phyloP scores from a whole-genome alignment of 371 early-diverging fungal species.

The Mortierella sp. region DNA sequence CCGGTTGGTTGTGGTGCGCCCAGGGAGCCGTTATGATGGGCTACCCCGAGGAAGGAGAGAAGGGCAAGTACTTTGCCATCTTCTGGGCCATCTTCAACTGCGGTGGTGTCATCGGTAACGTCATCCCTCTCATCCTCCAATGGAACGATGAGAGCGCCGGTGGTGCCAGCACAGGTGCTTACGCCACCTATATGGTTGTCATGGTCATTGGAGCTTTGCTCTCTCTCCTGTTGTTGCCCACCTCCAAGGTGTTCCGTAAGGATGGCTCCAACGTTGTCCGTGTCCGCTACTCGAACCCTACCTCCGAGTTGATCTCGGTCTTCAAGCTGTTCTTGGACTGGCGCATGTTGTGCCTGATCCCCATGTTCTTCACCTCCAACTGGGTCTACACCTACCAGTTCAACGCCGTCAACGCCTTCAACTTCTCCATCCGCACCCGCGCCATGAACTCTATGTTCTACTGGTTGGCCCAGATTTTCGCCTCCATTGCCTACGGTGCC shows the following conservation, averaged over 20 bases:
- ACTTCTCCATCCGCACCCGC: constrained; percentile 73
- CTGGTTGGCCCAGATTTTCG: constrained; percentile 81
- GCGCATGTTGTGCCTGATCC: constrained; percentile 73
- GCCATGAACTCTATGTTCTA: constrained; percentile 78
- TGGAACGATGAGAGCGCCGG: constrained; percentile 59
- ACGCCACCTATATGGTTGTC: constrained; percentile 76
- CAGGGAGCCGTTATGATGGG: constrained; percentile 82
- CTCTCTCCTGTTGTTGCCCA: constrained; percentile 63
- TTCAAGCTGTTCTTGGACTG: constrained; percentile 76
- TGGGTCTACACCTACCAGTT: constrained; percentile 86
- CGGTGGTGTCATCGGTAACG: constrained; percentile 83
- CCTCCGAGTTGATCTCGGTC: constrained; percentile 71
- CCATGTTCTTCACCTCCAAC: constrained; percentile 82
- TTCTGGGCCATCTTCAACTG: constrained; percentile 83
- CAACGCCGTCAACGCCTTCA: constrained; percentile 64
- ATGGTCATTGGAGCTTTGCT: constrained; percentile 72
- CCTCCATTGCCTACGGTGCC: constrained; percentile 66
- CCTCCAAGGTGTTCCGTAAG: constrained; percentile 68
- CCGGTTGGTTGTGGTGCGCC: constrained; percentile 73
- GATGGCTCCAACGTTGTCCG: constrained; percentile 77
- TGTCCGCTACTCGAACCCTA: constrained; percentile 64
- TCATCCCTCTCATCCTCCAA: constrained; percentile 78
- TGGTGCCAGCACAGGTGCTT: constrained; percentile 70
- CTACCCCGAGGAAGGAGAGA: constrained; percentile 76
- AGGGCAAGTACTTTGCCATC: constrained; percentile 79